Evolutionary conservation across 768 basidiomycete genomes (phyloP), one percentile per base, ranked within the genome.

Genomic region (Sarcodon aspratus): DNA sequence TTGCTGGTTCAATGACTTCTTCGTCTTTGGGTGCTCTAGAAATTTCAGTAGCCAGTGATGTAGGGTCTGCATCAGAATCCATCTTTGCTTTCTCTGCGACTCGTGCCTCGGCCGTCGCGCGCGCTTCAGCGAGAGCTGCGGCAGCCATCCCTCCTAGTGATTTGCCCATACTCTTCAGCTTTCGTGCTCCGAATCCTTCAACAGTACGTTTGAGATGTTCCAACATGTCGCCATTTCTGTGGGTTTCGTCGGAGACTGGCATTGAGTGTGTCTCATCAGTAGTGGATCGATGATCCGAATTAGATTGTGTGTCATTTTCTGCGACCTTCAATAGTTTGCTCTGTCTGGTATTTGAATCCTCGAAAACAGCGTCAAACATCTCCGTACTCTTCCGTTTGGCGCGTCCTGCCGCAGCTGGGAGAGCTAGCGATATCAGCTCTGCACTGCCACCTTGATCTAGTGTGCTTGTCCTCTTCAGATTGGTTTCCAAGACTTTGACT

Each of bases 181-280:
- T 58, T 4, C 75, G 76, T 13, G 77, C 69, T 13, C 82, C 81
- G 31, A 83, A 67, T 12, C 72, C 81, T 59, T 84, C 79, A 0
- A 88, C 77, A 1, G 79, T 85, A 57, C 76, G 79, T 66, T 84
- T 89, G 45, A 90, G 69, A 13, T 73, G 68, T 55, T 78, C 75
- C 38, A 89, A 70, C 53, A 83, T 74, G 17, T 74, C 82, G 31
- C 70, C 71, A 27, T 27, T 27, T 5, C 5, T 5, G 2, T 27
- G 21, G 21, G 3, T 3, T 32, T 75, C 61, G 5, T 62, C 55
- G 15, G 46, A 46, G 27, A 48, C 37, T 27, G 21, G 21, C 2
- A 5, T 27, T 27, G 21, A 27, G 21, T 27, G 21, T 27, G 21
- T 27, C 21, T 27, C 21, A 37, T 58, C 10, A 10, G 17, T 10